phyloP scores from a whole-genome alignment of 2,329 filamentous ascomycete species.

The Alternaria conjuncta region DNA sequence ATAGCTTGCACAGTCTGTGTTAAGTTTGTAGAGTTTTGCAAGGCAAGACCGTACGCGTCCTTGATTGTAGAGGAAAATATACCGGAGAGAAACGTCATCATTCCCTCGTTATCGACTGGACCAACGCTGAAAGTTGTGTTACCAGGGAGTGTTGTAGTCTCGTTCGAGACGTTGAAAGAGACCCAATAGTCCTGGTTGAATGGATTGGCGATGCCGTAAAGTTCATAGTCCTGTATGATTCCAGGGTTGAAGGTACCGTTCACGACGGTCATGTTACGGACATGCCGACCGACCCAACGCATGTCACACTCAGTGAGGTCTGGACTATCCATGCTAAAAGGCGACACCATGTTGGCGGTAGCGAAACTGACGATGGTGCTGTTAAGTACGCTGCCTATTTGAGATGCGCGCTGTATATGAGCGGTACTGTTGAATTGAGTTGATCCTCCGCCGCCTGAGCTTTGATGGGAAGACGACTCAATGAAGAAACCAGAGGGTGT shows the following conservation, averaged over 20 bases:
- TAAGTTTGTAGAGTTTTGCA: background rate
- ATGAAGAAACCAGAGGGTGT: background rate
- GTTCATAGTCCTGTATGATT: background rate
- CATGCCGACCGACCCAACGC: background rate
- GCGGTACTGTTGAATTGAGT: background rate
- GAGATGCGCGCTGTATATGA: background rate
- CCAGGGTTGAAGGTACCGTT: slow-evolving; percentile 3
- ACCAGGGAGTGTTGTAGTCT: background rate
- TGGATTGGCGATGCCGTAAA: background rate
- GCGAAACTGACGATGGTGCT: background rate
- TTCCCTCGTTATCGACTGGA: background rate
- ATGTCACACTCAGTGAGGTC: background rate
- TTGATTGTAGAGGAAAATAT: background rate
- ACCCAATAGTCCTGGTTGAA: background rate
- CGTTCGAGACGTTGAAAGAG: background rate
- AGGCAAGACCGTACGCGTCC: background rate
- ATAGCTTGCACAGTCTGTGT: background rate
- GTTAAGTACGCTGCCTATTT: background rate
- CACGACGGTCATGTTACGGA: background rate
- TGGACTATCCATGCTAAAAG: background rate
- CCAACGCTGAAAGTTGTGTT: background rate
- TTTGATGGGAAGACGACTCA: background rate
- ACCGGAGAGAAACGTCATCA: background rate
- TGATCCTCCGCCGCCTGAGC: background rate
- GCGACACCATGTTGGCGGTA: background rate